Conservation (phyloP, 768 basidiomycete species). For the Mycena belliarum region DNA sequence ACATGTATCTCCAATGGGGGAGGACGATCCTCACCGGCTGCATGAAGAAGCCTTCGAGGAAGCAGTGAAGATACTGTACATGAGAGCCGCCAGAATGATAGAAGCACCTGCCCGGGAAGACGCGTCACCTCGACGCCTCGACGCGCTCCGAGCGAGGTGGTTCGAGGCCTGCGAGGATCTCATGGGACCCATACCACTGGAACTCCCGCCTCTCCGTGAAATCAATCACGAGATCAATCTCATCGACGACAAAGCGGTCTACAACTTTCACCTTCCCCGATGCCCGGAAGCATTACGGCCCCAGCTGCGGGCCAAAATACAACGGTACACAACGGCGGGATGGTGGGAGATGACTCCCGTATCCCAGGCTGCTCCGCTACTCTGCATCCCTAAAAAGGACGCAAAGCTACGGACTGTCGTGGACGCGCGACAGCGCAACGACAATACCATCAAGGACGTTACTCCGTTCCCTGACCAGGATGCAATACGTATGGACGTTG, state of each 20-base stretch:
- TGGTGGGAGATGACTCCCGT: constrained; percentile 21
- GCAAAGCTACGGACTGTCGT: constrained; percentile 26
- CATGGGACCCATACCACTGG: not conserved
- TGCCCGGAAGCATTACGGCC: constrained; percentile 28
- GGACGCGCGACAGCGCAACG: constrained; percentile 36
- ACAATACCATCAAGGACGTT: constrained; percentile 33
- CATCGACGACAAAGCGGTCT: constrained; percentile 24
- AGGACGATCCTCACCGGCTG: too few relatives aligned
- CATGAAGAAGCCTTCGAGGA: too few relatives aligned
- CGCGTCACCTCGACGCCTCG: not conserved
- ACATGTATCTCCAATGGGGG: too few relatives aligned
- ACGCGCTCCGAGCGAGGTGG: not conserved
- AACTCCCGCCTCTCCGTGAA: constrained; percentile 28
- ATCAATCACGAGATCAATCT: constrained; percentile 35
- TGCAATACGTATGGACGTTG: too few relatives aligned
- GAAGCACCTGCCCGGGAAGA: too few relatives aligned
- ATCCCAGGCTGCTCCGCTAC: not conserved
- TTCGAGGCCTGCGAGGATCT: not conserved
- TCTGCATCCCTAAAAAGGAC: not conserved
- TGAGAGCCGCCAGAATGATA: too few relatives aligned
- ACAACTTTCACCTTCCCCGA: constrained; percentile 23
- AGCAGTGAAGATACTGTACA: too few relatives aligned
- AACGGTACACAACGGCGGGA: not conserved
- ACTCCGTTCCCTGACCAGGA: too few relatives aligned
- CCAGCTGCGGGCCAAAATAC: constrained; percentile 7